These are phyloP conservation scores for Bombardia bombarda DNA, from an alignment of 495 filamentous ascomycete genomes.

Conservation along the genomic window DNA sequence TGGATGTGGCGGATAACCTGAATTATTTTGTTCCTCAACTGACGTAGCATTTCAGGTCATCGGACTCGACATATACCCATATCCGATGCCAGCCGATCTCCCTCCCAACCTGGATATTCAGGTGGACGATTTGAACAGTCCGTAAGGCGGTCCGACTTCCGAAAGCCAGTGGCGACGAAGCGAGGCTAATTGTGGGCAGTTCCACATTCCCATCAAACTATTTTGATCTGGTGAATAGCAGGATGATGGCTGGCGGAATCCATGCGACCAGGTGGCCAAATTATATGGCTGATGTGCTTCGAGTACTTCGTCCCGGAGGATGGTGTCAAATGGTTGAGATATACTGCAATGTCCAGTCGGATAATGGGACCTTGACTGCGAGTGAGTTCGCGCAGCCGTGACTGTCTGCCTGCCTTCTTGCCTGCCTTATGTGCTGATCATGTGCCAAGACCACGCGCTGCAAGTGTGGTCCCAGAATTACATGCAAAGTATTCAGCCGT, in stretches of 20 bases:
- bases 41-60: slow-evolving; percentile 50
- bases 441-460: slow-evolving; percentile 51
- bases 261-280: slow-evolving; percentile 65
- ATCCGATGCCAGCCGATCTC: slow-evolving; percentile 59
- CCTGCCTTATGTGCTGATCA: slow-evolving; percentile 12
- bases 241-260: slow-evolving; percentile 72
- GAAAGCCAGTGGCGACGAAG: background rate
- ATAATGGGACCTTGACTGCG: slow-evolving; percentile 73
- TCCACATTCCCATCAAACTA: slow-evolving; percentile 68
- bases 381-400: slow-evolving; percentile 22
- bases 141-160: slow-evolving; percentile 28
- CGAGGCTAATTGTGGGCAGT: slow-evolving; percentile 20
- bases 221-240: slow-evolving; percentile 88
- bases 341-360: slow-evolving; percentile 81
- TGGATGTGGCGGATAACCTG: no score
- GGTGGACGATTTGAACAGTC: slow-evolving; percentile 71
- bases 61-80: slow-evolving; percentile 72
- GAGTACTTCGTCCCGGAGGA: slow-evolving; percentile 51
- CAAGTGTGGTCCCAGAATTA: slow-evolving; percentile 66
- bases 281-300: slow-evolving; percentile 69
- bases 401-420: no score
- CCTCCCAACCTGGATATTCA: slow-evolving; percentile 67
- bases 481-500: slow-evolving; percentile 54
- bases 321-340: slow-evolving; percentile 92
- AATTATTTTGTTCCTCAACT: background rate